Percentiles rank a stretch among this genome's conserved stretches.
Conservation (phyloP, 2,329 filamentous ascomycete species). For the Scedosporium aurantiacum region DNA sequence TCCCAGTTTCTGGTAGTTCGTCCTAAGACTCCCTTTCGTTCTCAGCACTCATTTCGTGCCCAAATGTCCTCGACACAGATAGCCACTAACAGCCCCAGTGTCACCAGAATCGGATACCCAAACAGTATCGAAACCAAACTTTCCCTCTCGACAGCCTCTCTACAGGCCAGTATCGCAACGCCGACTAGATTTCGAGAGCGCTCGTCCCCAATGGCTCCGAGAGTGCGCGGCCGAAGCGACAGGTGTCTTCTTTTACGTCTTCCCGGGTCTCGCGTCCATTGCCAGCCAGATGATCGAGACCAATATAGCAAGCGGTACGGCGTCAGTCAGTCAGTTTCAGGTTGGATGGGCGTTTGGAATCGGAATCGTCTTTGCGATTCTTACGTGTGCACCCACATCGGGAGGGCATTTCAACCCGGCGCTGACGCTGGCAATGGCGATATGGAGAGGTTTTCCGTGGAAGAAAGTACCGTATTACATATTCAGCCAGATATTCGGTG, state of each 20-base stretch:
- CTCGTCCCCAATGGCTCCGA: constrained; percentile 39
- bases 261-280: constrained; percentile 41
- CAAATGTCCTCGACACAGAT: no score
- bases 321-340: constrained; percentile 38
- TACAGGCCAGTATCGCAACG: constrained; percentile 36
- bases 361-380: constrained; percentile 49
- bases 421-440: constrained; percentile 31
- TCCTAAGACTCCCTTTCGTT: no score
- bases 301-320: constrained; percentile 19
- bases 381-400: constrained; percentile 40
- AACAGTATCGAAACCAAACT: no score
- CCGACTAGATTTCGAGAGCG: constrained; percentile 42
- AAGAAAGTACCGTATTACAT: constrained; percentile 47
- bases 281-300: constrained; percentile 38
- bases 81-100: no score
- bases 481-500: constrained; percentile 42
- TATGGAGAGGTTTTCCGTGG: constrained; percentile 49
- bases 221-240: constrained; percentile 45
- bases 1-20: no score
- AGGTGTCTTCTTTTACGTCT: constrained; percentile 46
- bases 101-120: no score
- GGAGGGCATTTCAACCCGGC: constrained; percentile 46
- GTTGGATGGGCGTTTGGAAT: constrained; percentile 46
- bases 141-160: background rate
- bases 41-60: no score